Percentiles rank a stretch among this genome's conserved stretches.
Conservation (phyloP, 2,329 filamentous ascomycete species). For the Gaeumannomyces sp. region DNA sequence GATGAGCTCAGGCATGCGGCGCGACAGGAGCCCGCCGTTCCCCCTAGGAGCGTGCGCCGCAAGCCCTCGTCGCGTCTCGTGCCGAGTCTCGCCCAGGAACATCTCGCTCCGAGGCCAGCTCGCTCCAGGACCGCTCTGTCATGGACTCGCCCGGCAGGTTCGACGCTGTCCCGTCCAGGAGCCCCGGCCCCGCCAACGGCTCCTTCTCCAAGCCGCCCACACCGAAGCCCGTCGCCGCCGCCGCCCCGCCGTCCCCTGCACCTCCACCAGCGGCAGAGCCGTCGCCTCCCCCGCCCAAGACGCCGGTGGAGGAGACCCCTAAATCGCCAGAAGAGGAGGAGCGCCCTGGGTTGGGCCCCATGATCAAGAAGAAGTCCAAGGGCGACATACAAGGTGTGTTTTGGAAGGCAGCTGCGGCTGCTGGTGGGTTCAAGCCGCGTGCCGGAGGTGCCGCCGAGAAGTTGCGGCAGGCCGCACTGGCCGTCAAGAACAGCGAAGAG, state of each 20-base stretch:
- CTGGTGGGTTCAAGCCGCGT: slow-evolving; percentile 71
- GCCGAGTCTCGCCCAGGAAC: slow-evolving; percentile 14
- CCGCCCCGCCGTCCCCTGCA: slow-evolving; percentile 15
- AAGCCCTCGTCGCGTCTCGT: slow-evolving; percentile 26
- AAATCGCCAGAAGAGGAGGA: slow-evolving; percentile 30
- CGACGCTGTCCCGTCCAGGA: slow-evolving; percentile 14
- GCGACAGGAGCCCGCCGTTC: slow-evolving; percentile 40
- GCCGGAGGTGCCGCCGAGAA: slow-evolving; percentile 81
- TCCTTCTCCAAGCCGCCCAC: slow-evolving; percentile 9
- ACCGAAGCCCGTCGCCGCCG: slow-evolving; percentile 1
- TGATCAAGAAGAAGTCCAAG: slow-evolving; percentile 77
- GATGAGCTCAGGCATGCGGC: slow-evolving; percentile 43
- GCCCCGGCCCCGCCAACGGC: slow-evolving; percentile 11
- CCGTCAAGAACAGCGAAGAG: slow-evolving; percentile 53
- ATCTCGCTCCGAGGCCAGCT: slow-evolving; percentile 20
- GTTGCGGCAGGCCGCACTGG: slow-evolving; percentile 55
- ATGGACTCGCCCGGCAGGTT: slow-evolving; percentile 11
- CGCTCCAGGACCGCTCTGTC: slow-evolving; percentile 26
- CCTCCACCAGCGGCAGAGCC: slow-evolving; percentile 22
- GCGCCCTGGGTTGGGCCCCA: slow-evolving; percentile 78
- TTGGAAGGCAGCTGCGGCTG: slow-evolving; percentile 65
- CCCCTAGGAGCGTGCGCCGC: slow-evolving; percentile 38
- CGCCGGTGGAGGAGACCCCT: slow-evolving; percentile 23
- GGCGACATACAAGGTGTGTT: slow-evolving; percentile 70
- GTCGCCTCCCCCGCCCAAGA: slow-evolving; percentile 18